phyloP scores from a whole-genome alignment of 192 early-diverging fungal genomes.

The Coemansia sp. region DNA sequence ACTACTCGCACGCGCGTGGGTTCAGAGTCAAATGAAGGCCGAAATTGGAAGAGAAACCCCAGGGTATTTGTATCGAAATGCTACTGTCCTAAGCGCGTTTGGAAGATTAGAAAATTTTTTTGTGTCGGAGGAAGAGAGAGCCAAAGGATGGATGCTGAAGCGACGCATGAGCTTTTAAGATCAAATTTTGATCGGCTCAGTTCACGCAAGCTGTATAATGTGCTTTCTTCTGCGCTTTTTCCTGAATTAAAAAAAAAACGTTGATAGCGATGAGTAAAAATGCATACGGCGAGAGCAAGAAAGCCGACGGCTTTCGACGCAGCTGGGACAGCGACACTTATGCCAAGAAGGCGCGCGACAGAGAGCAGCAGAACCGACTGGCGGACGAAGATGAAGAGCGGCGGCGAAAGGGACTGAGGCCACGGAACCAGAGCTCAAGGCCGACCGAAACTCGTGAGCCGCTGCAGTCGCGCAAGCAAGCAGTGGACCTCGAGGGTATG shows the following conservation, averaged over 20 bases:
- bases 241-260: neutral
- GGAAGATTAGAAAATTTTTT: no score
- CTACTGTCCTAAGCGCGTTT: no score
- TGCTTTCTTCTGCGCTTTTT: neutral
- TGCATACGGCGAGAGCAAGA: slow-evolving; percentile 16
- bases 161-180: slow-evolving; percentile 5
- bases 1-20: neutral
- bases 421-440: slow-evolving; percentile 10
- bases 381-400: slow-evolving; percentile 57
- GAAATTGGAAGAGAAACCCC: no score
- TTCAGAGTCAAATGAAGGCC: no score
- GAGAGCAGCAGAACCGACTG: slow-evolving; percentile 52
- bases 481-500: slow-evolving; percentile 68
- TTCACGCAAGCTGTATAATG: neutral
- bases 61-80: no score
- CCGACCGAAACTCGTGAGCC: slow-evolving; percentile 39
- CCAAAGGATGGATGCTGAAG: neutral
- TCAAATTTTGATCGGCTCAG: neutral
- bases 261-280: slow-evolving; percentile 2
- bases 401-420: slow-evolving; percentile 53
- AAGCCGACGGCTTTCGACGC: slow-evolving; percentile 31
- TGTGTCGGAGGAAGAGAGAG: neutral
- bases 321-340: slow-evolving; percentile 74
- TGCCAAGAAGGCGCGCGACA: slow-evolving; percentile 62
- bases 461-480: slow-evolving; percentile 58